Evolutionary conservation across 192 early-diverging fungal species (phyloP), one percentile per base, ranked within the genome.

Genomic region (Cladochytrium replicatum): DNA sequence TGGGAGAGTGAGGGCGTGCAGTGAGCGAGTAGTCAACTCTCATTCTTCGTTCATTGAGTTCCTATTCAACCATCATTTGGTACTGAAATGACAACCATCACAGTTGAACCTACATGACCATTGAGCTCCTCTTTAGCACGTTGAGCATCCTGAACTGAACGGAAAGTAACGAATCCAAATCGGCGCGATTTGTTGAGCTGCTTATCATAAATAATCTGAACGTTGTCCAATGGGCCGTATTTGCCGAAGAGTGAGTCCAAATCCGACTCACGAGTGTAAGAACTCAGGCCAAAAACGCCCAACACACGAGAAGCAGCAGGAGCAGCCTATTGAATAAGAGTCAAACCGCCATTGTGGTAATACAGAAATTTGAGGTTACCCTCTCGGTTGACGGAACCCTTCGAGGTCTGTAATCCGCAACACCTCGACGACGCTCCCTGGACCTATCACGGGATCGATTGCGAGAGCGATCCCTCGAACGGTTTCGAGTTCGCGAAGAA

Each of bases 261-360:
- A 52, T 86, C 82, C 8, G 49, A 45, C 45, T 80, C 76, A 13
- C 46, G 49, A 1, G 83, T 86, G 30, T 64, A 50, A 25, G 79
- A 60, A 52, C 71, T 80, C 43, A 86, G 58, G 15, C 79, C 81
- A 63, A 86, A 86, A 7, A 85, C 82, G 41, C 83, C 83, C 29
- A 86, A 57, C 30, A 85, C 78, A 23, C 70, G 72, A 49, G 37
- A 44, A 4, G 63, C 63, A n/a, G 41, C 41, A 11, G 66, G 57
- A 19, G 23, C 6, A 32, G 54, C 54, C 54, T 55, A 9, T n/a
- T 0, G 22, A n/a, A n/a, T n/a, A n/a, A n/a, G n/a, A n/a, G n/a
- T n/a, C n/a, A n/a, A n/a, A n/a, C n/a, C n/a, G n/a, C n/a, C n/a
- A n/a, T n/a, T n/a, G n/a, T n/a, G n/a, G n/a, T n/a, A n/a, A n/a